Evolutionary conservation across 1,284 basidiomycete species (phyloP).

Genomic region (Ustilago tritici): DNA sequence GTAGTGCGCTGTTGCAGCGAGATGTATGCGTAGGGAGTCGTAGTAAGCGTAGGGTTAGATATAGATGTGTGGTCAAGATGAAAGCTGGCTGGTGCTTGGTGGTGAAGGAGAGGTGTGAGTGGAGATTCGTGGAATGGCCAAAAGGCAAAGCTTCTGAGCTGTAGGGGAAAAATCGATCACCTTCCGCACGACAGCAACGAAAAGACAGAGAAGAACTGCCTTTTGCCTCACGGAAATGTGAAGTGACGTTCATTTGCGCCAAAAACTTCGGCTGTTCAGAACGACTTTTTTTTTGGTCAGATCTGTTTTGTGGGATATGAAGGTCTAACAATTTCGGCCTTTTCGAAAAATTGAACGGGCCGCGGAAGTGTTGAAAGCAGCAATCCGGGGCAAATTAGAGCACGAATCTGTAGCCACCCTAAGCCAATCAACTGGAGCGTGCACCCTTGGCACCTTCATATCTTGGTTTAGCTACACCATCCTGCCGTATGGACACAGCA

Average conservation of each 20-base stretch:
- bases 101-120: background rate
- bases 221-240: slow-evolving; percentile 8
- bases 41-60: too few species aligned
- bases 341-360: background rate
- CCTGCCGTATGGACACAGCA: background rate
- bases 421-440: background rate
- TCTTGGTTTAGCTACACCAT: background rate
- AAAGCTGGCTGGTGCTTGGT: background rate
- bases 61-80: background rate
- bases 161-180: slow-evolving; percentile 34
- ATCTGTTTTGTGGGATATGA: background rate
- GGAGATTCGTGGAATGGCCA: background rate
- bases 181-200: slow-evolving; percentile 32
- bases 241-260: slow-evolving; percentile 30
- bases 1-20: background rate
- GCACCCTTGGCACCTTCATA: background rate
- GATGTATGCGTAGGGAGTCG: background rate
- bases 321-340: background rate
- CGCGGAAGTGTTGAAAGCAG: slow-evolving; percentile 4
- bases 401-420: background rate
- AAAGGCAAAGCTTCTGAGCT: slow-evolving; percentile 13
- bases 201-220: background rate
- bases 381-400: slow-evolving; percentile 15
- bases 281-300: background rate
- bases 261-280: background rate